Base-by-base conservation (phyloP, 768 basidiomycete genomes). In the Kwoniella shandongensis region DNA sequence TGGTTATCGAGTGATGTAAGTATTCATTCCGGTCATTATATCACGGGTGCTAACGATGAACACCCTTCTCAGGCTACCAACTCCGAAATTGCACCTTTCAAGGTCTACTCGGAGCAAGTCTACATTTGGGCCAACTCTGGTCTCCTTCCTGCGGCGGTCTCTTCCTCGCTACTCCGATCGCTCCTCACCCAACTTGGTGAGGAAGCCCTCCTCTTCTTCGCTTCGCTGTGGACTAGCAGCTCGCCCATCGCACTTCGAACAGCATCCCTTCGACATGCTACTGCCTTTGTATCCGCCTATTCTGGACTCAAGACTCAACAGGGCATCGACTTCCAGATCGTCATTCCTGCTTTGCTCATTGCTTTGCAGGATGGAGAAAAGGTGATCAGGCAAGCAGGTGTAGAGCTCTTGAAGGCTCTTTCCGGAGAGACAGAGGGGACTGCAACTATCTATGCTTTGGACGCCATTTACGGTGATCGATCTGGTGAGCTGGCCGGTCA, bases 241-340 rank as follows among this genome's bases (percentile, higher is more conserved):
- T 27, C 58, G 1, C 18, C 68, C 1, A 1, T 76, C 2, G 63
- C 73, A 18, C 45, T 80, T 80, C 57, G 81, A 77, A 54, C 81
- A 2, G 80, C 84, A 1, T 85, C 91, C 0, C 78, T 97, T 8
- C 78, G 81, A 4, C 91, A 97, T 70, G 85, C 85, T 18, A 79
- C 82, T 2, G 89, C 91, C 0, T 93, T 93, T 76, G 74, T 98
- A 12, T 81, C 85, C 44, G 89, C 92, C 0, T 85, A 90, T 74
- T 70, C 81, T 1, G 68, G 79, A 1, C 78, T 81, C 44, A 77
- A 80, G 39, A 79, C 81, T 35, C 79, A 81, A 13, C 74, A 86
- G 3, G 72, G 61, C 11, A 61, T 59, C 18, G 79, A 80, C 52
- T 78, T 78, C 69, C 79, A 80, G 58, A 63, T 76, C 50, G 51